phyloP scores from a whole-genome alignment of 1,139 yeast species.

The Zygosaccharomyces pseudobailii region DNA sequence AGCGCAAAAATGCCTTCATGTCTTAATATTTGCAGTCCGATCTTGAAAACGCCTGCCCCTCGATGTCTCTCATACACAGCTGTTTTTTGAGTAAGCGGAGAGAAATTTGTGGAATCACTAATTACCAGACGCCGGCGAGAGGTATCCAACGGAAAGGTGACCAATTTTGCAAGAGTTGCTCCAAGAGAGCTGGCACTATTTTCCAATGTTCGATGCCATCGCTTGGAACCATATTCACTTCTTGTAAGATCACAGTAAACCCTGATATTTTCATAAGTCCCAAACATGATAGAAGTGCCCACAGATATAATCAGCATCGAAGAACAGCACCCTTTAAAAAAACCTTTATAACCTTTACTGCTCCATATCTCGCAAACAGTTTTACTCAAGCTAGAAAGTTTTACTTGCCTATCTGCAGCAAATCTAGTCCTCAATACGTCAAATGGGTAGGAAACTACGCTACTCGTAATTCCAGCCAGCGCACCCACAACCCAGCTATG shows the following conservation, averaged over 20 bases:
- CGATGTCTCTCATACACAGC: slow-evolving; percentile 18
- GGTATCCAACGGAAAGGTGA: slow-evolving; percentile 83
- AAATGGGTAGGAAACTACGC: slow-evolving; percentile 75
- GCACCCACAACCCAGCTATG: slow-evolving; percentile 59
- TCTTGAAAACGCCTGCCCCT: slow-evolving; percentile 22
- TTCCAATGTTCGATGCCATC: slow-evolving; percentile 40
- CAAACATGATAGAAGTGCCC: slow-evolving; percentile 64
- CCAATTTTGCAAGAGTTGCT: slow-evolving; percentile 66
- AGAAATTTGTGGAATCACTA: slow-evolving; percentile 38
- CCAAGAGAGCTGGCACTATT: slow-evolving; percentile 72
- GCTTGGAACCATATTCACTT: background rate
- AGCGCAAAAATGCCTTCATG: slow-evolving; percentile 63
- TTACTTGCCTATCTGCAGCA: slow-evolving; percentile 50
- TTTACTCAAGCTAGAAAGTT: slow-evolving; percentile 11
- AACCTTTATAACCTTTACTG: slow-evolving; percentile 52
- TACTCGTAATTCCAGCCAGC: slow-evolving; percentile 70
- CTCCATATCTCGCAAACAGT: slow-evolving; percentile 43
- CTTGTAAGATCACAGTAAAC: slow-evolving; percentile 24
- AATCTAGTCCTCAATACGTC: slow-evolving; percentile 81
- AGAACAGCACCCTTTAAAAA: slow-evolving; percentile 60
- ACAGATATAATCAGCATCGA: slow-evolving; percentile 61
- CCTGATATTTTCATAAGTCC: slow-evolving; percentile 49
- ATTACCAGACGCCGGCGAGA: slow-evolving; percentile 76
- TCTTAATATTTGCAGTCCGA: slow-evolving; percentile 40
- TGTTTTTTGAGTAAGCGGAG: slow-evolving; percentile 25